phyloP scores from a whole-genome alignment of 345 rosid species.

The Syzygium aqueum region DNA sequence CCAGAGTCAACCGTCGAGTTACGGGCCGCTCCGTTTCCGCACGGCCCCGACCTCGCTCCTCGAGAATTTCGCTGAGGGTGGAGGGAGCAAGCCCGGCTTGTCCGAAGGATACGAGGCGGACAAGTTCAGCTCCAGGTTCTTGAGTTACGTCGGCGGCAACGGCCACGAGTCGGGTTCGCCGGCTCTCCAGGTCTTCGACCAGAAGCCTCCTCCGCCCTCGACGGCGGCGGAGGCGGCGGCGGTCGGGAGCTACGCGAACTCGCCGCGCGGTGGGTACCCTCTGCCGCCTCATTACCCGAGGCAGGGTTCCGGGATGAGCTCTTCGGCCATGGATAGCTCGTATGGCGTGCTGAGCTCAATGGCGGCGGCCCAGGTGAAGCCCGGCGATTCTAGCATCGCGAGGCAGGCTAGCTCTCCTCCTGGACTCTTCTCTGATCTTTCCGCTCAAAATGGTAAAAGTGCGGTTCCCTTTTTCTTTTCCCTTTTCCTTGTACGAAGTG shows the following conservation, averaged over 20 bases:
- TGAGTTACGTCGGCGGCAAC: constrained; percentile 14
- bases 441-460: constrained; percentile 59
- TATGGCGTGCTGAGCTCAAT: constrained; percentile 24
- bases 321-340: constrained; percentile 43
- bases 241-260: constrained; percentile 18
- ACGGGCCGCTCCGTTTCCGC: constrained; percentile 74
- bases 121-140: constrained; percentile 35
- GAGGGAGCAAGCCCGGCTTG: constrained; percentile 10
- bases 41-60: constrained; percentile 71
- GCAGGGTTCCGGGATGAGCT: constrained; percentile 26
- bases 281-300: constrained; percentile 87
- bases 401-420: constrained; percentile 85
- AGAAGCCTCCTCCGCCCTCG: not conserved
- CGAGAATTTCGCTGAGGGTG: constrained; percentile 19
- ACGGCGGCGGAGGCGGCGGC: constrained; percentile 8
- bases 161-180: not conserved
- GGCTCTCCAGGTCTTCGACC: not conserved
- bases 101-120: constrained; percentile 19
- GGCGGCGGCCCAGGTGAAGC: constrained; percentile 23
- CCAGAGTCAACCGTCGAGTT: constrained; percentile 28
- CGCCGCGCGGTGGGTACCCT: constrained; percentile 36
- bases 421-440: constrained; percentile 51
- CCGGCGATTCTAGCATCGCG: constrained; percentile 32
- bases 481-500: not conserved
- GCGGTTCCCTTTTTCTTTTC: not conserved